Base-by-base conservation (phyloP, 2,329 filamentous ascomycete genomes). In the Taxawa tesnikishii region DNA sequence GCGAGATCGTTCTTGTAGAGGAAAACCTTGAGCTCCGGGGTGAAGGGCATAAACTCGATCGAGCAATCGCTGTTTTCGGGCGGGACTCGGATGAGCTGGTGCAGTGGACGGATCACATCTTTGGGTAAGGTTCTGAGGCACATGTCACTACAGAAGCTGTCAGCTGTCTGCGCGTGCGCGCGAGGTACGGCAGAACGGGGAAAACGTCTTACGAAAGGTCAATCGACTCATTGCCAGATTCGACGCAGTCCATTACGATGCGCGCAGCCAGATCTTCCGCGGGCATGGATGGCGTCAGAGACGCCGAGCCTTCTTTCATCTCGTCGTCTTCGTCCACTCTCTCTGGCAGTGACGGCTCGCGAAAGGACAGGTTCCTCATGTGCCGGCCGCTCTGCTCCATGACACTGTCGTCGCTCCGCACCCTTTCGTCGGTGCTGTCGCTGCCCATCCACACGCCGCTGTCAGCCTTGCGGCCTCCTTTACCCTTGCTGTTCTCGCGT, bases 381-480 rank as follows among this genome's bases (percentile, higher is more conserved):
- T 32, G 26, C n/a, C 10, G 8, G 9, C 6, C 13, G 10, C n/a
- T 16, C n/a, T 30, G 6, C 15, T 30, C 11, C 11, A 30, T 30
- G 13, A 38, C 38, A n/a, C n/a, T n/a, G 15, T 33, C 15, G 21
- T 16, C 16, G 15, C 14, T 17, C 15, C 10, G n/a, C 6, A 35
- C 17, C 8, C 34, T 30, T 12, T 61, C 56, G 18, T 66, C 60
- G 21, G 56, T 59, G 16, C 52, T 56, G 41, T 80, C 77, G 39
- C 73, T 78, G 4, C 67, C 73, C 58, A 83, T 66, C 55, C 68
- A 83, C 3, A 84, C 68, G 31, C 75, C 76, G 50, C 77, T 82
- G 53, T 83, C 79, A 36, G 70, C 58, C 42, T 78, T 71, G 31
- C 73, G 64, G 43, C 61, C 61, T 24, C 73, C 63, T 50, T 68